Conservation (phyloP, 768 basidiomycete species). For the Boletus rubescentipes region DNA sequence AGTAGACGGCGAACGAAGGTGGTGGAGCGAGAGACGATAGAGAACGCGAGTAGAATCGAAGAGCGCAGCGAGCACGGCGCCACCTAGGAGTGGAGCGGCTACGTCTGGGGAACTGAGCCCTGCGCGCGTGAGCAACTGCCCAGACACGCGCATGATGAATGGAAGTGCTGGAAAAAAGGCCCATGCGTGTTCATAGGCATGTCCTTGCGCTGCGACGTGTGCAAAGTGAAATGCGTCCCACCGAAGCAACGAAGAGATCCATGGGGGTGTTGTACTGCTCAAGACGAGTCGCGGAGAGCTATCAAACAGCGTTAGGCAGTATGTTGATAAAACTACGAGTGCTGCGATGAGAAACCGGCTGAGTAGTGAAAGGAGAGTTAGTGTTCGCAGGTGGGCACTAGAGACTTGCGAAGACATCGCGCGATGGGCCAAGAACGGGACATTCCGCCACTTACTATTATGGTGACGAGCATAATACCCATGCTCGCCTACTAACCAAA, state of each 20-base stretch:
- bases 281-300: slow-evolving; percentile 27
- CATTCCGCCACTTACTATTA: too few species aligned
- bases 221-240: slow-evolving; percentile 91
- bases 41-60: slow-evolving; percentile 47
- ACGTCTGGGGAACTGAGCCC: slow-evolving; percentile 4
- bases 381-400: slow-evolving; percentile 16
- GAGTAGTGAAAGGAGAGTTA: slow-evolving; percentile 25
- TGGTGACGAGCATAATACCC: too few species aligned
- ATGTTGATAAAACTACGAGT: slow-evolving; percentile 22
- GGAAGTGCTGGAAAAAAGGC: slow-evolving; percentile 83
- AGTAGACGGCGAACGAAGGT: slow-evolving; percentile 53
- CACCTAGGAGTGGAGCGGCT: slow-evolving; percentile 36
- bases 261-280: slow-evolving; percentile 8
- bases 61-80: slow-evolving; percentile 38
- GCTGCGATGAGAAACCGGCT: slow-evolving; percentile 19
- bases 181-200: slow-evolving; percentile 76
- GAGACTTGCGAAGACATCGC: too few species aligned
- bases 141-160: slow-evolving; percentile 46
- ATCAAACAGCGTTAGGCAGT: slow-evolving; percentile 25
- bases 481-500: too few species aligned
- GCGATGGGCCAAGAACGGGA: too few species aligned
- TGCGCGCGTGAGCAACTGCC: slow-evolving; percentile 17
- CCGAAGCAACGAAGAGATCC: slow-evolving; percentile 48
- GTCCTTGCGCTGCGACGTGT: slow-evolving; percentile 58
- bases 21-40: slow-evolving; percentile 57